These are phyloP conservation scores for Agrocybe praecox DNA, from an alignment of 768 basidiomycete genomes.

Conservation along the genomic window DNA sequence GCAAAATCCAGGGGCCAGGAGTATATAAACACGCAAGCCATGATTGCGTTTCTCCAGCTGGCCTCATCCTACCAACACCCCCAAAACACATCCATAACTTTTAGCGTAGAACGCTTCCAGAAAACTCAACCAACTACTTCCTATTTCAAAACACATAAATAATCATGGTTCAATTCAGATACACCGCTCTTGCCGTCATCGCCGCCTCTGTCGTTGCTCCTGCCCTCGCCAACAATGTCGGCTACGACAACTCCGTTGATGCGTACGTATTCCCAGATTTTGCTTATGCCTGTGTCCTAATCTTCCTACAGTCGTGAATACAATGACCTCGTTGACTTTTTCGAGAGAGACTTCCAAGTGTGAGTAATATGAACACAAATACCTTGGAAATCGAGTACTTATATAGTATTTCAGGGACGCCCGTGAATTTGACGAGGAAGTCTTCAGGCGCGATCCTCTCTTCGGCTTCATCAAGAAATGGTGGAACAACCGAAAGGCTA, in stretches of 20 bases:
- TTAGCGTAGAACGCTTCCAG: conserved; percentile 22
- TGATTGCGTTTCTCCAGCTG: conserved; percentile 21
- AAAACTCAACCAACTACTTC: conserved; percentile 5
- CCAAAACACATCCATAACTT: conserved; percentile 2
- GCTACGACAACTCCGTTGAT: conserved; percentile 11
- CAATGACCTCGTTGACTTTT: conserved; percentile 7
- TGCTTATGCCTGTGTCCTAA: neutral
- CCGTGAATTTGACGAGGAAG: conserved; percentile 4
- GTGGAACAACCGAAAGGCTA: neutral
- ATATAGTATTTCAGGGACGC: neutral
- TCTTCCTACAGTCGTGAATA: conserved; percentile 5
- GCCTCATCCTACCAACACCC: conserved; percentile 22
- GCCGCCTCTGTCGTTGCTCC: conserved; percentile 20
- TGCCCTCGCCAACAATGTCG: conserved; percentile 15
- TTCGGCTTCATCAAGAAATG: neutral
- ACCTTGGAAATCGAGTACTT: neutral
- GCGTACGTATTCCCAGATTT: conserved; percentile 9
- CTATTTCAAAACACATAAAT: conserved; percentile 1
- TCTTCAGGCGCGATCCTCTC: conserved; percentile 1
- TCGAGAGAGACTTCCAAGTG: conserved; percentile 10
- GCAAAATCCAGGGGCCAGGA: conserved; percentile 4
- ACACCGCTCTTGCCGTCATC: conserved; percentile 17
- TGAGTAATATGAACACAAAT: neutral
- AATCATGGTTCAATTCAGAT: conserved; percentile 25
- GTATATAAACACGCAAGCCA: conserved; percentile 17